Percentiles rank a stretch among this genome's conserved stretches.
Evolutionary conservation across 2,329 filamentous ascomycete species (phyloP).

Genomic region (Neodidymelliopsis sp.): DNA sequence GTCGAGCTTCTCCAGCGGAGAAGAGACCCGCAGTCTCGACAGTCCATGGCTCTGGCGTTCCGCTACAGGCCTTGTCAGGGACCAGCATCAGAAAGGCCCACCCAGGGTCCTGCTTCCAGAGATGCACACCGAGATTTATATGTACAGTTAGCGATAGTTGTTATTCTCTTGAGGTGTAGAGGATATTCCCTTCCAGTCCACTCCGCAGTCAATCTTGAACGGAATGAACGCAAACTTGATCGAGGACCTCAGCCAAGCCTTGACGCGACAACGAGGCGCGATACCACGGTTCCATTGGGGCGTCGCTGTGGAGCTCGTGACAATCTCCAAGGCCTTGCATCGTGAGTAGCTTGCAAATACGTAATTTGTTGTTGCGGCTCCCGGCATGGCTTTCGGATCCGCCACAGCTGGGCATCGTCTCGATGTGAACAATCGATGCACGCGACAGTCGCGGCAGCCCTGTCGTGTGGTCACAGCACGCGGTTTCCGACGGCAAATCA

Average conservation of each 20-base stretch:
- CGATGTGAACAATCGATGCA: not conserved
- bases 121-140: too few species aligned
- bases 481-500: slow-evolving; percentile 6
- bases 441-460: not conserved
- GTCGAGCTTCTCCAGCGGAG: not conserved
- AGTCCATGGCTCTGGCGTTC: not conserved
- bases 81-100: not conserved
- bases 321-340: not conserved
- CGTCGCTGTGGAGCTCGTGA: not conserved
- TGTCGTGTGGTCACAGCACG: not conserved
- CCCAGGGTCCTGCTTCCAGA: not conserved
- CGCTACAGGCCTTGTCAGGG: not conserved
- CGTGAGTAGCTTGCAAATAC: not conserved
- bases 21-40: not conserved
- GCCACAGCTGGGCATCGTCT: not conserved
- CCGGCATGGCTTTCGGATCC: not conserved
- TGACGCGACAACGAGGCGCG: not conserved
- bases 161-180: too few species aligned
- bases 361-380: slow-evolving; percentile 8
- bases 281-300: slow-evolving; percentile 3
- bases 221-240: not conserved
- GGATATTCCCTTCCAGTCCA: too few species aligned
- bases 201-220: not conserved
- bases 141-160: too few species aligned
- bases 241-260: not conserved